phyloP scores from a whole-genome alignment of 331 rosid species.

The Pyracantha coccinea region DNA sequence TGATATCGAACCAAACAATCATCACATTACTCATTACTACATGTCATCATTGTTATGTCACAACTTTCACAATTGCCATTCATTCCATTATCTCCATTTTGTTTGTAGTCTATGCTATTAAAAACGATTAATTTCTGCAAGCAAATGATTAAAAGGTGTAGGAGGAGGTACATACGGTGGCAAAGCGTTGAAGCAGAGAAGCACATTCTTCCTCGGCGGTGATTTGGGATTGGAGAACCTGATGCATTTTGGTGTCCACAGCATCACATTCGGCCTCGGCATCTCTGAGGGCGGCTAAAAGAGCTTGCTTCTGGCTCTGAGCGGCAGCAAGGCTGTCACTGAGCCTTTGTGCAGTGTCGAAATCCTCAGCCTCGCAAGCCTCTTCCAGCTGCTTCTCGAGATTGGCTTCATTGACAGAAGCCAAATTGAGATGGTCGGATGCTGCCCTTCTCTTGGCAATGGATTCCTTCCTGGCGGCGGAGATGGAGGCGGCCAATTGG shows the following conservation, averaged over 20 bases:
- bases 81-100: not conserved
- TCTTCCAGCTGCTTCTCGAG: constrained; percentile 68
- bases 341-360: constrained; percentile 61
- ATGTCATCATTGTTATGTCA: not conserved
- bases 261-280: constrained; percentile 44
- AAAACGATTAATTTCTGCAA: no score
- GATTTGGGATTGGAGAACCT: constrained; percentile 41
- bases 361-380: constrained; percentile 80
- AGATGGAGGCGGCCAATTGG: constrained; percentile 34
- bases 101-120: not conserved
- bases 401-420: constrained; percentile 27
- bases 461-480: constrained; percentile 48
- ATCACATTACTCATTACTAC: not conserved
- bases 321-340: constrained; percentile 55
- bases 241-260: constrained; percentile 51
- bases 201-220: constrained; percentile 61
- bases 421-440: constrained; percentile 29
- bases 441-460: constrained; percentile 48
- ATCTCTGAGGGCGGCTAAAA: constrained; percentile 31
- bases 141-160: not conserved
- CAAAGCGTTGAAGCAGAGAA: constrained; percentile 35
- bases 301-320: constrained; percentile 42
- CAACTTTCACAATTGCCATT: not conserved
- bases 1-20: not conserved
- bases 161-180: constrained; percentile 36